phyloP scores from a whole-genome alignment of 148 eudicot species.

The Vaccinium macrocarpon region DNA sequence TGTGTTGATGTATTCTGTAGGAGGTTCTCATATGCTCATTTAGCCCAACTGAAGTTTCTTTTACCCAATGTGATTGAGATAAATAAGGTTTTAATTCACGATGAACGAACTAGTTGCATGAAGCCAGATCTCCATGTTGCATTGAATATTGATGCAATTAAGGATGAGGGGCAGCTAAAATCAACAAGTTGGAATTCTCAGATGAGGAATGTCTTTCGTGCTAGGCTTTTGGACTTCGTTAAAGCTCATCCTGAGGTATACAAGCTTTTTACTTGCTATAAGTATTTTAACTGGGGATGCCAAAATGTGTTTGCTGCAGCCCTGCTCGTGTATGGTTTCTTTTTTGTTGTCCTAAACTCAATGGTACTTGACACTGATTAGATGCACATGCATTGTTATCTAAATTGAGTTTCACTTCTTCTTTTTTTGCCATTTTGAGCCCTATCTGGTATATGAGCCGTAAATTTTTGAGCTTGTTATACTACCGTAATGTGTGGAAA shows the following conservation, averaged over 20 bases:
- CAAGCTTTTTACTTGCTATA: not conserved
- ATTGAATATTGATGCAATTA: conserved; percentile 37
- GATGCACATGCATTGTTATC: not conserved
- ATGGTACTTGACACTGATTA: conserved; percentile 28
- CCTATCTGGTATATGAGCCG: not conserved
- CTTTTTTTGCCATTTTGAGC: not conserved
- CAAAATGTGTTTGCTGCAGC: not conserved
- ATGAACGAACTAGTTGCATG: conserved; percentile 67
- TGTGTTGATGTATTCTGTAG: conserved; percentile 28
- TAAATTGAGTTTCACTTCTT: not conserved
- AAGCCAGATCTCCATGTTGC: conserved; percentile 66
- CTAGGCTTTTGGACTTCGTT: conserved; percentile 43
- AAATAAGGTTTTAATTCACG: conserved; percentile 53
- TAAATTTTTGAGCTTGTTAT: not conserved
- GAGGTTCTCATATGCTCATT: conserved; percentile 60
- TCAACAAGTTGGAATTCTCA: conserved; percentile 32
- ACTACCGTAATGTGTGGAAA: not conserved
- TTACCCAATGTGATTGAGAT: conserved; percentile 63
- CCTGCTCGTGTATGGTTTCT: conserved; percentile 31
- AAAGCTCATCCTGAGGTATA: conserved; percentile 62
- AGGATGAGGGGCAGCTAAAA: conserved; percentile 29
- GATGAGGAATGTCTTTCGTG: conserved; percentile 52
- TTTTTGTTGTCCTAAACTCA: conserved; percentile 40
- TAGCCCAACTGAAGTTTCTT: conserved; percentile 76
- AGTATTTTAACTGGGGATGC: not conserved